Evolutionary conservation across 2,329 filamentous ascomycete species (phyloP).

Genomic region (Fusarium chaquense): DNA sequence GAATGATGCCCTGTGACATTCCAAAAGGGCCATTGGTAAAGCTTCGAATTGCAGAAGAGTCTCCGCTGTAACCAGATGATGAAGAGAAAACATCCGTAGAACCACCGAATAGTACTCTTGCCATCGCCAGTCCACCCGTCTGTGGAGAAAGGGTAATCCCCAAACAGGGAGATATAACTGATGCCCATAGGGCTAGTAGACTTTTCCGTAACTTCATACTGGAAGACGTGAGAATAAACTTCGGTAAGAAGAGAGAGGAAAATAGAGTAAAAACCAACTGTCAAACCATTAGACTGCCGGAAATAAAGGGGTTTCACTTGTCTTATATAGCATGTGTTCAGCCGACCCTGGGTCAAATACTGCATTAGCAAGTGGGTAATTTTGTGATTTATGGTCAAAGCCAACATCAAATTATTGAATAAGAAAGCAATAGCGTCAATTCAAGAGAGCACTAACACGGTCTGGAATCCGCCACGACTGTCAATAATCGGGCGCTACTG

Average conservation of each 20-base stretch:
- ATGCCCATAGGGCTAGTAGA: neutral
- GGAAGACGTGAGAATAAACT: neutral
- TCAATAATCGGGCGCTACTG: neutral
- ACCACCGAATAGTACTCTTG: neutral
- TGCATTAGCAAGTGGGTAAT: neutral
- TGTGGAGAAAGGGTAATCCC: neutral
- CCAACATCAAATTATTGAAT: neutral
- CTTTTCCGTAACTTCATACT: neutral
- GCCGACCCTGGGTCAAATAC: neutral
- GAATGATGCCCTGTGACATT: neutral
- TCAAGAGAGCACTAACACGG: neutral
- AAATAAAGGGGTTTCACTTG: too few species aligned
- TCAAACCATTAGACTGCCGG: too few species aligned
- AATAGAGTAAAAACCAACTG: neutral
- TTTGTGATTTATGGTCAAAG: neutral
- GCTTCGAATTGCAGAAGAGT: neutral
- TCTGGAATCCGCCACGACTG: neutral
- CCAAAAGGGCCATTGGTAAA: conserved; percentile 2
- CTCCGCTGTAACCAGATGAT: neutral
- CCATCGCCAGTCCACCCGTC: neutral
- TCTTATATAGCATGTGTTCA: too few species aligned
- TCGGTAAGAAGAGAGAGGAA: accelerated
- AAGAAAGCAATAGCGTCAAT: neutral
- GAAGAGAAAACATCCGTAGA: neutral
- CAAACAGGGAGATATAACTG: neutral